A percentile compares a stretch with the other conserved stretches of the same genome.
These are phyloP conservation scores for Calonectria naviculata DNA, from an alignment of 2,329 filamentous ascomycete species.

Conservation along the genomic window DNA sequence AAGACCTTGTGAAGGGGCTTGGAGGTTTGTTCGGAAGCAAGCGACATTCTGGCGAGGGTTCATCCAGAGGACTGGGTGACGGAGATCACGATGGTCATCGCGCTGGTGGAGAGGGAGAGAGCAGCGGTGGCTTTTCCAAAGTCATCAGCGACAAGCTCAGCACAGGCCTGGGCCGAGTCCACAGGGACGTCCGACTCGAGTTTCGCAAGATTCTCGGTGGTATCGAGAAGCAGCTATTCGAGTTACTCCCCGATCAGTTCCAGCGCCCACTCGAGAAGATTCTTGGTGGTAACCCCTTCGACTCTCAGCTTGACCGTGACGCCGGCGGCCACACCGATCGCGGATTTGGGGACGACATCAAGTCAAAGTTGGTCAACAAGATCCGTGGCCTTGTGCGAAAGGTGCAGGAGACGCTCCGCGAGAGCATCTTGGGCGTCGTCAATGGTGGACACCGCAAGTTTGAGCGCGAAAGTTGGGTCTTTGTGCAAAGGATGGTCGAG, in stretches of 20 bases:
- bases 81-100: slow-evolving; percentile 33
- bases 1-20: slow-evolving; percentile 56
- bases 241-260: slow-evolving; percentile 55
- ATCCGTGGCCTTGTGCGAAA: slow-evolving; percentile 56
- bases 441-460: slow-evolving; percentile 60
- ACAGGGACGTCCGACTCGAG: slow-evolving; percentile 57
- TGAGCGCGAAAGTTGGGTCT: slow-evolving; percentile 57
- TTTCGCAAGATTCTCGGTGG: slow-evolving; percentile 56
- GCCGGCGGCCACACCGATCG: slow-evolving; percentile 44
- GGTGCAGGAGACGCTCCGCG: slow-evolving; percentile 57
- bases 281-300: slow-evolving; percentile 58
- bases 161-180: slow-evolving; percentile 55
- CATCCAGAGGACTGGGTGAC: slow-evolving; percentile 46
- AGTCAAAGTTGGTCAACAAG: slow-evolving; percentile 55
- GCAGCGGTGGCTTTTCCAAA: slow-evolving; percentile 53
- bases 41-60: slow-evolving; percentile 46
- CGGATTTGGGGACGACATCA: slow-evolving; percentile 56
- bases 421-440: slow-evolving; percentile 56
- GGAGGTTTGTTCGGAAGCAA: slow-evolving; percentile 54
- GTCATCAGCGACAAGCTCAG: slow-evolving; percentile 60
- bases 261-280: slow-evolving; percentile 58
- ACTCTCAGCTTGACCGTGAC: slow-evolving; percentile 54
- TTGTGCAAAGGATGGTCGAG: slow-evolving; percentile 58
- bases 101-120: slow-evolving; percentile 37
- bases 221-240: slow-evolving; percentile 59